Conservation (phyloP, 306 rosid genomes). For the Cucurbita ficifolia region DNA sequence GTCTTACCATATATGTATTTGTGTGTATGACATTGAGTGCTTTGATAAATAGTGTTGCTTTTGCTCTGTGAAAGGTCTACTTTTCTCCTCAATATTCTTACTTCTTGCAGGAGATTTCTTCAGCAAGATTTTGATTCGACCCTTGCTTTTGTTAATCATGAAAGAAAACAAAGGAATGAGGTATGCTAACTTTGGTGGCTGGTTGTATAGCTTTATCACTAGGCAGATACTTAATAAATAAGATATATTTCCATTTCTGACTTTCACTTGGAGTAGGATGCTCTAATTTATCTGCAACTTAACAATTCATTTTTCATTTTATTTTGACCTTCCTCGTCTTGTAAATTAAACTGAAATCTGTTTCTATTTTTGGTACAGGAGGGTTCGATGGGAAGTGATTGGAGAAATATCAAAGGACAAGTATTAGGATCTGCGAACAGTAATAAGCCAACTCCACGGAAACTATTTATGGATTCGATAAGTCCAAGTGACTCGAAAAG, state of each 20-base stretch:
- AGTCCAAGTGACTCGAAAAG: constrained; percentile 75
- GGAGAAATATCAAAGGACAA: constrained; percentile 85
- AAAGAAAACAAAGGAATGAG: constrained; percentile 90
- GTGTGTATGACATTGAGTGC: neutral
- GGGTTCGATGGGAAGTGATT: constrained; percentile 43
- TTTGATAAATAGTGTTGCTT: neutral
- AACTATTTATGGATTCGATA: constrained; percentile 50
- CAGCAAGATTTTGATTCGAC: constrained; percentile 95
- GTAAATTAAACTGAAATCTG: neutral
- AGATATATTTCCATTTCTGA: neutral
- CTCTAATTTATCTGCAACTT: neutral
- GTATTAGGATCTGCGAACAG: constrained; percentile 40
- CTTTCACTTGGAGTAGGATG: neutral
- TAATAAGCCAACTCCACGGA: constrained; percentile 55
- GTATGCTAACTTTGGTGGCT: constrained; percentile 13
- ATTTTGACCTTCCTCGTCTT: neutral
- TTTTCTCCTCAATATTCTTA: neutral
- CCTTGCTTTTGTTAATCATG: constrained; percentile 76
- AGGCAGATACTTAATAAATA: neutral
- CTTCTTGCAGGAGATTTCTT: constrained; percentile 70
- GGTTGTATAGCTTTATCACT: neutral
- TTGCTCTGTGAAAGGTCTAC: neutral
- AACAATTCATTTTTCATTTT: neutral
- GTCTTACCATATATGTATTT: neutral
- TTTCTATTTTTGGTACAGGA: constrained; percentile 32